These are phyloP conservation scores for Fusarium sp. DNA, from an alignment of 2,329 filamentous ascomycete genomes.

Conservation along the genomic window DNA sequence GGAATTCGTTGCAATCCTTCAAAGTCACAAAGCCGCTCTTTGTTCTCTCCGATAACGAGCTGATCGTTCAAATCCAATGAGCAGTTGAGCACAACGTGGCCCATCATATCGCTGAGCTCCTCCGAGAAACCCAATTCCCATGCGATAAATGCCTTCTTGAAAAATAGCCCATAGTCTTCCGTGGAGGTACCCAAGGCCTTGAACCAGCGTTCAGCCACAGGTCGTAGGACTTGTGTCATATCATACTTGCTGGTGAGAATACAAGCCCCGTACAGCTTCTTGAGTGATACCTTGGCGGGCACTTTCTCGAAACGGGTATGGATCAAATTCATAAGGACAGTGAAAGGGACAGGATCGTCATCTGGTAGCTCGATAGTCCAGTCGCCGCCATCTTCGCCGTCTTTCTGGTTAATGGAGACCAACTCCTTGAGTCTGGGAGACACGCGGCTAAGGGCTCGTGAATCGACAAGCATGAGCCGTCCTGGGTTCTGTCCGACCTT, in stretches of 20 bases:
- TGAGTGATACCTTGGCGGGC: not conserved
- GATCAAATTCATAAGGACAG: conserved; percentile 12
- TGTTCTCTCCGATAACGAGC: not conserved
- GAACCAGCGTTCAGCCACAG: conserved; percentile 27
- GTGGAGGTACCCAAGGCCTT: not conserved
- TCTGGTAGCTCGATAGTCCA: conserved; percentile 9
- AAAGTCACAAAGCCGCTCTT: not conserved
- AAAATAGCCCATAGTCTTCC: not conserved
- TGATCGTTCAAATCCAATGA: not conserved
- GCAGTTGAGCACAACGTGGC: not conserved
- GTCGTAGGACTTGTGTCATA: conserved; percentile 15
- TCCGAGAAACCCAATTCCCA: conserved; percentile 25
- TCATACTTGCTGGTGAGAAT: conserved; percentile 28
- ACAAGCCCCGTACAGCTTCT: conserved; percentile 13
- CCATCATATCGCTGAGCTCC: not conserved
- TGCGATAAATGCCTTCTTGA: conserved; percentile 13
- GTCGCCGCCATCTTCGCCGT: not conserved
- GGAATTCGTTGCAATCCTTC: conserved; percentile 3
- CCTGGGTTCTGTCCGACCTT: not conserved
- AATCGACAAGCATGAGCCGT: conserved; percentile 17
- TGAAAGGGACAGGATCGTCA: conserved; percentile 8
- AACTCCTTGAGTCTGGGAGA: not conserved
- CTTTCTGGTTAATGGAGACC: not conserved
- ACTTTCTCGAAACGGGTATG: conserved; percentile 15
- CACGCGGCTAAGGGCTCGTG: conserved; percentile 17